Evolutionary conservation across 805 yeast genomes (phyloP), one percentile per base, ranked within the genome.

Genomic region (Zygotorulaspora florentina): DNA sequence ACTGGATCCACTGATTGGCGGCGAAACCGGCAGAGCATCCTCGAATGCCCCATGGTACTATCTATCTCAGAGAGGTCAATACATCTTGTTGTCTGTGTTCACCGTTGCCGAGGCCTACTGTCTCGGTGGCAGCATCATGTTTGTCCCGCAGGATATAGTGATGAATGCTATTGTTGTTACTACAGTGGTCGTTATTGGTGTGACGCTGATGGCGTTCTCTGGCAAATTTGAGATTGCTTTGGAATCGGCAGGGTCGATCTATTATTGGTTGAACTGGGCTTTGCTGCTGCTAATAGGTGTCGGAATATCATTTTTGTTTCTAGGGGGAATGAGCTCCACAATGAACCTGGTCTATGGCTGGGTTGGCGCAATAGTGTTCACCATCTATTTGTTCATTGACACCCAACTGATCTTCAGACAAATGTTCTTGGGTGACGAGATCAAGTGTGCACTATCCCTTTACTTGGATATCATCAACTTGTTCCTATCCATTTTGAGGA

Each of bases 381-480:
- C 83, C 11, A 77, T 80, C 3, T 87, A 83, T 60, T 75, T 89
- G 47, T 66, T 88, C 41, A 78, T 87, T 38, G 96, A 88, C 64
- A 88, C 96, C 16, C 96, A 88, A 65, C 63, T 79, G 55, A 78
- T 88, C 45, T 75, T 88, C 80, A 80, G 83, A 59, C 80, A 79
- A 46, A 80, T 73, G 55, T 83, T 82, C 57, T 81, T 88, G 35
- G 96, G 88, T 55, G 96, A 89, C 55, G 96, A 87, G 58, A 76
- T 88, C n/a, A 75, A 80, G 33, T 91, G 95, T 42, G 80, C 91
- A 12, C 80, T 89, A 60, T 69, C 79, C 54, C 73, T 89, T 51
- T 88, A 89, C 64, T 74, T 88, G 71, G 96, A 88, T 62, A 77
- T 87, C 39, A 72, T 89, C 66, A 88, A 88, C 67, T 73, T 88